These are phyloP conservation scores for Daphne laureola DNA, from an alignment of 441 rosid genomes.

Conservation along the genomic window DNA sequence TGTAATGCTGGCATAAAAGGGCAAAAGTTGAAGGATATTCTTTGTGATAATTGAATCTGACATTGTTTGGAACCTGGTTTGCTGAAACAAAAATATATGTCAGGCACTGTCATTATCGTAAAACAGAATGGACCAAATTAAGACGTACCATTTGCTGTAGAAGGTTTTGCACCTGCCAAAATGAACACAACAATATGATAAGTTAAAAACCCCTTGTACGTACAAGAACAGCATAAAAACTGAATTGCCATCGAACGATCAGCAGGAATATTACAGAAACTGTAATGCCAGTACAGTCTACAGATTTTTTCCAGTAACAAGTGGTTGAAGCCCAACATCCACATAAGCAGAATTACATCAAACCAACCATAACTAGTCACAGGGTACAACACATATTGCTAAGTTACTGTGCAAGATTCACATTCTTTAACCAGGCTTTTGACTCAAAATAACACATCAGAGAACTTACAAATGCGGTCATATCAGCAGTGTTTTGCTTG, in stretches of 20 bases:
- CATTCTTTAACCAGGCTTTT: too few species aligned
- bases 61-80: conserved; percentile 71
- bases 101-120: conserved; percentile 10
- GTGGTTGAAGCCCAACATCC: too few species aligned
- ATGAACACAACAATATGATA: conserved; percentile 6
- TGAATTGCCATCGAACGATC: neutral
- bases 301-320: neutral
- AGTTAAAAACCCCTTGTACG: neutral
- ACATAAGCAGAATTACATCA: too few species aligned
- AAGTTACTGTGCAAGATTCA: too few species aligned
- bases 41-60: conserved; percentile 53
- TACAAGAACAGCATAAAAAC: too few species aligned
- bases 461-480: conserved; percentile 60
- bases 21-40: conserved; percentile 42
- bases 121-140: conserved; percentile 10
- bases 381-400: too few species aligned
- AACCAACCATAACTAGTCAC: too few species aligned
- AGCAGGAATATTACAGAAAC: conserved; percentile 1
- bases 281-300: neutral
- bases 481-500: conserved; percentile 63
- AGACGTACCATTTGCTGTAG: conserved; percentile 71
- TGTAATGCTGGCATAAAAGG: too few species aligned
- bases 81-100: conserved; percentile 34
- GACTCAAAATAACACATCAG: neutral
- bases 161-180: conserved; percentile 63